Evolutionary conservation across 176 grass and related monocot species (phyloP).

Genomic region (Musa schizocarpa): DNA sequence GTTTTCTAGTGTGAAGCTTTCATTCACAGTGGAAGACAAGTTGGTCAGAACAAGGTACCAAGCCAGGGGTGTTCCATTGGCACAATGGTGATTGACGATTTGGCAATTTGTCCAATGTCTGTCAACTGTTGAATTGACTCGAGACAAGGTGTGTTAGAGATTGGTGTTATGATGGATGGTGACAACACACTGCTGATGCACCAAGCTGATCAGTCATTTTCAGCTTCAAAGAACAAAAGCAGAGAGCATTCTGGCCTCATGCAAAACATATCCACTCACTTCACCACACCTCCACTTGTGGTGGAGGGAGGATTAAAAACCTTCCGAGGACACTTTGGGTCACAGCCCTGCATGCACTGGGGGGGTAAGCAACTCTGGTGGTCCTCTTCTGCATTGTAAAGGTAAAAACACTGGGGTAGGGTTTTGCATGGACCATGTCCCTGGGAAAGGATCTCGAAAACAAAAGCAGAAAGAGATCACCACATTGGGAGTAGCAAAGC

Average conservation of each 20-base stretch:
- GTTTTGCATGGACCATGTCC: not conserved
- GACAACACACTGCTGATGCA: not conserved
- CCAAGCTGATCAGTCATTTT: constrained; percentile 2
- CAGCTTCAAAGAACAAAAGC: not conserved
- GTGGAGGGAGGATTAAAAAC: not conserved
- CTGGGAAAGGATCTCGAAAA: not conserved
- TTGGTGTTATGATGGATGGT: not conserved
- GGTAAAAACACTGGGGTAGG: not conserved
- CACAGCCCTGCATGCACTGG: not conserved
- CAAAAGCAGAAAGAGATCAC: no score
- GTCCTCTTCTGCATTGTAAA: not conserved
- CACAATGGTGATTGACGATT: not conserved
- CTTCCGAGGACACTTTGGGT: not conserved
- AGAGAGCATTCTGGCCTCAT: not conserved
- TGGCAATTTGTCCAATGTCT: not conserved
- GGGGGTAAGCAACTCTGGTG: not conserved
- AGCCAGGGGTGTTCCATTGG: not conserved
- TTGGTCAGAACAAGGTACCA: not conserved
- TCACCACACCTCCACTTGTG: not conserved
- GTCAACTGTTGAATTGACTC: not conserved
- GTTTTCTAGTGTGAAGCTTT: not conserved
- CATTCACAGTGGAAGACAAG: not conserved
- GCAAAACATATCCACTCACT: not conserved
- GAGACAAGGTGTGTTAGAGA: not conserved
- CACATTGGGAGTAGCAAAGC: no score